Conservation (phyloP, 306 rosid species). For the Malus sylvestris region DNA sequence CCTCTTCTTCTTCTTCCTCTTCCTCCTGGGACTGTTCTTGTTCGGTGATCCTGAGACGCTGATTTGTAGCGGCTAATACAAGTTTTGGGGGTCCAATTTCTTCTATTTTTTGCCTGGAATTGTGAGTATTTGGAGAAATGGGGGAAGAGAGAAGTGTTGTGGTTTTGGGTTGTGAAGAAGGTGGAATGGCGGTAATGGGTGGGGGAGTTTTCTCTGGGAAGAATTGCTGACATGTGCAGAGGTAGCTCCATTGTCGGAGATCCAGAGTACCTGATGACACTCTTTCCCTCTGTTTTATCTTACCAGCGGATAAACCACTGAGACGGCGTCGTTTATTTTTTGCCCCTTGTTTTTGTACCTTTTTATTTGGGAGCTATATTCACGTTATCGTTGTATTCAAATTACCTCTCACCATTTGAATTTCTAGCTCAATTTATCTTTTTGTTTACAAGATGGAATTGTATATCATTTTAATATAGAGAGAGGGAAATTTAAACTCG, state of each 20-base stretch:
- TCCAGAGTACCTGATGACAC: conserved; percentile 2
- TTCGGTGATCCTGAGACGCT: conserved; percentile 16
- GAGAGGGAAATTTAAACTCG: too few relatives aligned
- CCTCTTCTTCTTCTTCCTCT: background rate
- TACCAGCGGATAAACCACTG: background rate
- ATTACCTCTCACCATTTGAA: too few relatives aligned
- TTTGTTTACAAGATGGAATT: too few relatives aligned
- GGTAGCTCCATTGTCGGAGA: conserved; percentile 62
- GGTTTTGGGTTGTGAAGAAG: background rate
- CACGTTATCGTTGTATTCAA: background rate
- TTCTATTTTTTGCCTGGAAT: conserved; percentile 12
- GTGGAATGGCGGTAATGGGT: conserved; percentile 4
- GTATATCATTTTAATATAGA: too few relatives aligned
- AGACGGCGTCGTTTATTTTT: background rate
- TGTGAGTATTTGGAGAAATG: conserved; percentile 18
- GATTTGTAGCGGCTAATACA: conserved; percentile 9
- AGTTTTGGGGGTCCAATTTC: conserved; percentile 17
- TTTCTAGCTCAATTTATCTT: too few relatives aligned
- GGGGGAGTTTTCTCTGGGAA: conserved; percentile 18
- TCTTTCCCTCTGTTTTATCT: background rate
- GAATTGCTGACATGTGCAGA: conserved; percentile 25
- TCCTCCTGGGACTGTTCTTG: conserved; percentile 1
- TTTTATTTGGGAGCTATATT: background rate
- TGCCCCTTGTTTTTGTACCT: too few relatives aligned
- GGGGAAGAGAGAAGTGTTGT: conserved; percentile 9